Conservation (phyloP, 2,329 filamentous ascomycete species). For the Chrysosporium queenslandicum region DNA sequence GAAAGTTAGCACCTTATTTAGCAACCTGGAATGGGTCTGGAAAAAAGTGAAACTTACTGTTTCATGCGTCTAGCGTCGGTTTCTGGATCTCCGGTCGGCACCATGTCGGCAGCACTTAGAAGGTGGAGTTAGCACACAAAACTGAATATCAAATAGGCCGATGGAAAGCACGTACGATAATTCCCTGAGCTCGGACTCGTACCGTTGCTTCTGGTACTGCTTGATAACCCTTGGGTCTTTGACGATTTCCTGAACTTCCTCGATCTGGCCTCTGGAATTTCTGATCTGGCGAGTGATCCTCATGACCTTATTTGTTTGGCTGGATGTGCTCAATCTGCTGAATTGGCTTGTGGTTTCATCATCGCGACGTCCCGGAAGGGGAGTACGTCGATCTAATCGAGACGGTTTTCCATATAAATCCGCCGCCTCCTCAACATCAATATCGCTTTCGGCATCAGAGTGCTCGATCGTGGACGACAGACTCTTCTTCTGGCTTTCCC, state of each 20-base stretch:
- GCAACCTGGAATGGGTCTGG: constrained; percentile 10
- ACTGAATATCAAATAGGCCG: background rate
- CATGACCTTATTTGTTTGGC: constrained; percentile 58
- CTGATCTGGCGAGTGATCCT: constrained; percentile 62
- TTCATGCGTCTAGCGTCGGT: constrained; percentile 53
- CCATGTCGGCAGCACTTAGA: constrained; percentile 48
- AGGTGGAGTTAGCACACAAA: constrained; percentile 19
- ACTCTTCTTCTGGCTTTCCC: constrained; percentile 75
- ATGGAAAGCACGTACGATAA: constrained; percentile 53
- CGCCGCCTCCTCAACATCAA: constrained; percentile 43
- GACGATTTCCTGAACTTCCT: constrained; percentile 51
- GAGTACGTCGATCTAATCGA: constrained; percentile 52
- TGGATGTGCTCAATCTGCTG: constrained; percentile 59
- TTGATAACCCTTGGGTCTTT: constrained; percentile 78
- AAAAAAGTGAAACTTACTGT: constrained; percentile 36
- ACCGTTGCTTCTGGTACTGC: constrained; percentile 72
- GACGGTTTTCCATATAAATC: constrained; percentile 46
- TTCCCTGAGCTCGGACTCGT: constrained; percentile 58
- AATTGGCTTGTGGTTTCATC: constrained; percentile 77
- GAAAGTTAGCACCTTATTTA: constrained; percentile 15
- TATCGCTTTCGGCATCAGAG: constrained; percentile 62
- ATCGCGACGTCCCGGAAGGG: constrained; percentile 42
- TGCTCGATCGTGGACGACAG: constrained; percentile 64
- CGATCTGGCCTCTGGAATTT: constrained; percentile 55
- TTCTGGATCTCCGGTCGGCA: constrained; percentile 57